Evolutionary conservation across 345 rosid species (phyloP).

Genomic region (Rhizophora apiculata): DNA sequence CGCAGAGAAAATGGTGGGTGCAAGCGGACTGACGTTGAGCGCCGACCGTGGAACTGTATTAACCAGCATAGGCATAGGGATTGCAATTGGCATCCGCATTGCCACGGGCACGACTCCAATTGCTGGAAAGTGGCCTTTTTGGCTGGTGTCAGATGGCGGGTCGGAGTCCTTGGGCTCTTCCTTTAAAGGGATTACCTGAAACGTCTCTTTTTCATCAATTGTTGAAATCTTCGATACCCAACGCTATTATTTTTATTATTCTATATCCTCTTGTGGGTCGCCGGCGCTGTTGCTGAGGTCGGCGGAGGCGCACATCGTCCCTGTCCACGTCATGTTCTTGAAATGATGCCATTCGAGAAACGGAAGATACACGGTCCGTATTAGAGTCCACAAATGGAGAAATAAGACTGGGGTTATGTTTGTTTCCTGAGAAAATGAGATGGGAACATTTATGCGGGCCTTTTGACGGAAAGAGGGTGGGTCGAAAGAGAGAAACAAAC

Average conservation of each 20-base stretch:
- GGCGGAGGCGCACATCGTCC: slow-evolving; percentile 12
- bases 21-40: too few species aligned
- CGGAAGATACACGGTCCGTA: too few species aligned
- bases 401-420: neutral
- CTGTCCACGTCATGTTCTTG: slow-evolving; percentile 17
- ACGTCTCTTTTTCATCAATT: slow-evolving; percentile 19
- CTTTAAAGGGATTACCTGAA: slow-evolving; percentile 33
- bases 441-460: neutral
- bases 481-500: neutral
- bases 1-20: too few species aligned
- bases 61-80: neutral
- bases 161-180: slow-evolving; percentile 37
- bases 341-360: slow-evolving; percentile 7
- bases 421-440: slow-evolving; percentile 1
- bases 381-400: too few species aligned
- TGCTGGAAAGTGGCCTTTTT: slow-evolving; percentile 10
- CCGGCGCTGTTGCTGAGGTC: too few species aligned
- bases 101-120: slow-evolving; percentile 22
- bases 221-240: slow-evolving; percentile 10
- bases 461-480: too few species aligned
- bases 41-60: slow-evolving; percentile 20
- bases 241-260: neutral
- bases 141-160: slow-evolving; percentile 23
- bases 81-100: slow-evolving; percentile 23
- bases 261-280: neutral